Conservation (phyloP, 768 basidiomycete genomes). For the Tricholoma sp. region DNA sequence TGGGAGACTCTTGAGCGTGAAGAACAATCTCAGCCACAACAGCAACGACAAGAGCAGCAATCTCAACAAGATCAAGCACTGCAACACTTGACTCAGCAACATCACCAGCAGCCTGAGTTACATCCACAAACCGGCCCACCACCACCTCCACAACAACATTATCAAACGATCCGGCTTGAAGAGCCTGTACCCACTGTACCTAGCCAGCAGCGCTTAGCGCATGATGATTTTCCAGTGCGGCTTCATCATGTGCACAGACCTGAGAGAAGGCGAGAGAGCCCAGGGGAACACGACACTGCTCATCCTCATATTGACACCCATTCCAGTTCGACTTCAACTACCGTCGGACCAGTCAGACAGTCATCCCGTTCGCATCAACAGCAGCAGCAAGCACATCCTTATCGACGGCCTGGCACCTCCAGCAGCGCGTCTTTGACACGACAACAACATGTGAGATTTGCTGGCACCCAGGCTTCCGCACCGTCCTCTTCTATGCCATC, state of each 20-base stretch:
- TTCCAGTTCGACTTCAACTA: constrained; percentile 12
- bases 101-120: constrained; percentile 20
- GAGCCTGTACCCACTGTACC: constrained; percentile 26
- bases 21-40: constrained; percentile 28
- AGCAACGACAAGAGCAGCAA: constrained; percentile 34
- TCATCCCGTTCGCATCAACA: constrained; percentile 9
- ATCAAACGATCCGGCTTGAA: constrained; percentile 26
- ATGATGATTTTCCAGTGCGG: constrained; percentile 27
- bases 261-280: constrained; percentile 24
- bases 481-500: constrained; percentile 20
- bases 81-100: constrained; percentile 14
- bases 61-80: constrained; percentile 20
- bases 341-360: constrained; percentile 13
- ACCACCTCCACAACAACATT: constrained; percentile 22
- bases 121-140: constrained; percentile 22
- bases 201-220: constrained; percentile 20
- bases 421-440: constrained; percentile 13
- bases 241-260: constrained; percentile 23
- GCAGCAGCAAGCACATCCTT: constrained; percentile 15
- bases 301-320: constrained; percentile 19
- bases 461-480: constrained; percentile 15
- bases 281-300: constrained; percentile 17
- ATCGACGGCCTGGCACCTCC: constrained; percentile 10
- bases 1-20: constrained; percentile 39
- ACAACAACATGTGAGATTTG: constrained; percentile 22